A percentile compares a stretch with the other conserved stretches of the same genome.
Conservation (phyloP, 2,329 filamentous ascomycete species). For the Aureobasidium sp. region DNA sequence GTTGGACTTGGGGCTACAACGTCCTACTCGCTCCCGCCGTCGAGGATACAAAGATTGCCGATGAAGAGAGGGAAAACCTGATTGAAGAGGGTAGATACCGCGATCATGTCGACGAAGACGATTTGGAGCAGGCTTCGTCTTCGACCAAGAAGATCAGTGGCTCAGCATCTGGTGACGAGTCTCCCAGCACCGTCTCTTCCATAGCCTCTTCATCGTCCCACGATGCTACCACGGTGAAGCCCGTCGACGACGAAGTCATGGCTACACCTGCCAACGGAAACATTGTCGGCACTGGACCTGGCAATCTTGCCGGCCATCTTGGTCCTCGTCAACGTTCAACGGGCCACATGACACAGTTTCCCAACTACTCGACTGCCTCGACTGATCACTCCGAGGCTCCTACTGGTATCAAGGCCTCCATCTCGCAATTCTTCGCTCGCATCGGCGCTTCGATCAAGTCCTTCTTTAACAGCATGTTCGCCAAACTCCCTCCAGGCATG, state of each 20-base stretch:
- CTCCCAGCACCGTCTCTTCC: constrained; percentile 32
- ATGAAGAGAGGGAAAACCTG: constrained; percentile 33
- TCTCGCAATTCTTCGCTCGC: constrained; percentile 20
- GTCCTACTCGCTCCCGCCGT: constrained; percentile 82
- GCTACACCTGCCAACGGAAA: constrained; percentile 45
- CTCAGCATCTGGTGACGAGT: constrained; percentile 41
- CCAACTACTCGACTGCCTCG: constrained; percentile 28
- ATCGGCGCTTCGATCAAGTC: constrained; percentile 25
- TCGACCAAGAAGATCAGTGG: constrained; percentile 28
- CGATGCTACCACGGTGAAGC: constrained; percentile 25
- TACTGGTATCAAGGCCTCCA: constrained; percentile 22
- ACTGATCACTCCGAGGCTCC: constrained; percentile 17
- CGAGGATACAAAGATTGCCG: constrained; percentile 56
- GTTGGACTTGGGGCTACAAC: constrained; percentile 98
- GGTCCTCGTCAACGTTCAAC: constrained; percentile 32
- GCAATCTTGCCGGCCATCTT: constrained; percentile 32
- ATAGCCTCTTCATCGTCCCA: constrained; percentile 21
- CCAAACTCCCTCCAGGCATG: constrained; percentile 44
- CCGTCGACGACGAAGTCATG: constrained; percentile 26
- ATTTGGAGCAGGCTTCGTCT: constrained; percentile 35
- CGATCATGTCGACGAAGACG: constrained; percentile 39
- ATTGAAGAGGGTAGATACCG: constrained; percentile 50
- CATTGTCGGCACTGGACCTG: constrained; percentile 32
- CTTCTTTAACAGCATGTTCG: constrained; percentile 36
- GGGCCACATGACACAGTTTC: constrained; percentile 48